phyloP scores from a whole-genome alignment of 345 rosid genomes.

The Boechera retrofracta region DNA sequence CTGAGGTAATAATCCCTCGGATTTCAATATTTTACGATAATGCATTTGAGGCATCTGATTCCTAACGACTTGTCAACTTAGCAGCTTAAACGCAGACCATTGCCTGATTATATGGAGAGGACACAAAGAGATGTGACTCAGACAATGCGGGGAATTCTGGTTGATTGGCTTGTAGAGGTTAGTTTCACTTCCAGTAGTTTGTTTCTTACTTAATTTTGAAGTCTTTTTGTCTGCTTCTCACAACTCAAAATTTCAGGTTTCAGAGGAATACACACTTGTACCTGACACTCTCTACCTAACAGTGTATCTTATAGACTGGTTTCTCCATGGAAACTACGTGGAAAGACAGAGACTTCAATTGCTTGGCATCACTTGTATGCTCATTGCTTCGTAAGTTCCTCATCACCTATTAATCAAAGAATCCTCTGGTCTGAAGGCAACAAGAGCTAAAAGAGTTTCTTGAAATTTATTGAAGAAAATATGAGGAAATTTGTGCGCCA shows the following conservation, averaged over 20 bases:
- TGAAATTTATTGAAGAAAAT: constrained; percentile 58
- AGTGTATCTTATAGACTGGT: constrained; percentile 81
- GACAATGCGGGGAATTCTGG: constrained; percentile 84
- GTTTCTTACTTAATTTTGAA: neutral
- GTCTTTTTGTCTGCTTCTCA: constrained; percentile 18
- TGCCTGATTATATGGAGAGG: constrained; percentile 67
- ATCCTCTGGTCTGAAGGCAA: neutral
- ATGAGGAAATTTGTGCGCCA: constrained; percentile 88
- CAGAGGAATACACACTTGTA: constrained; percentile 87
- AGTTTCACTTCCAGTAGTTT: neutral
- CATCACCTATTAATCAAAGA: constrained; percentile 10
- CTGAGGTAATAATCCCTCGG: constrained; percentile 62
- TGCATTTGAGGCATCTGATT: constrained; percentile 14
- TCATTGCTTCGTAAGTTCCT: constrained; percentile 85
- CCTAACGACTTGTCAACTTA: constrained; percentile 29
- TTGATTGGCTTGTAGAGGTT: constrained; percentile 99
- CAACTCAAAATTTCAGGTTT: constrained; percentile 58
- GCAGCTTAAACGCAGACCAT: constrained; percentile 75
- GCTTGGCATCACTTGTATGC: constrained; percentile 96
- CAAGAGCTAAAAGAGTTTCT: constrained; percentile 33
- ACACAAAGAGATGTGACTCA: constrained; percentile 76
- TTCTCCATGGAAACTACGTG: constrained; percentile 67
- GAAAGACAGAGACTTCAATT: constrained; percentile 84
- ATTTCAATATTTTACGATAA: neutral
- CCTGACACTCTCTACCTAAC: constrained; percentile 89